These are phyloP conservation scores for Aspergillus sclerotioniger DNA, from an alignment of 495 filamentous ascomycete species.

Conservation along the genomic window DNA sequence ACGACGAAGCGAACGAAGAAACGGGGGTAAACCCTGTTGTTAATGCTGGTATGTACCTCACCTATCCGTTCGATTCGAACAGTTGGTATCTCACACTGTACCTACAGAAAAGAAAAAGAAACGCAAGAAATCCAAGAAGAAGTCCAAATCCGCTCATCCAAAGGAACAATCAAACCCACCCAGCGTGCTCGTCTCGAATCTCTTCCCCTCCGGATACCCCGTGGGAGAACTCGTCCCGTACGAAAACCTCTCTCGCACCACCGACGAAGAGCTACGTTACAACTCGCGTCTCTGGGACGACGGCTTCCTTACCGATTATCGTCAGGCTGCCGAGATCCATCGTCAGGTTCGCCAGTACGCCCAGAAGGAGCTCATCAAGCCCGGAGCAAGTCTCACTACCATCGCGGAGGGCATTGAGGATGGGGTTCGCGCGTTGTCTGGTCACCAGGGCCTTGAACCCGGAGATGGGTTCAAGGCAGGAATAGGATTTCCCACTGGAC, in stretches of 20 bases:
- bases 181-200: constrained; percentile 46
- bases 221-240: constrained; percentile 46
- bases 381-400: constrained; percentile 56
- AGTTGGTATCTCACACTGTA: not conserved
- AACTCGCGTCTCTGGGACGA: constrained; percentile 51
- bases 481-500: constrained; percentile 62
- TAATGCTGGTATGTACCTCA: constrained; percentile 5
- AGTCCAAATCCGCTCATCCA: constrained; percentile 25
- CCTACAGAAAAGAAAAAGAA: constrained; percentile 52
- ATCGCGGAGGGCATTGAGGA: constrained; percentile 63
- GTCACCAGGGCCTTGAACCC: constrained; percentile 56
- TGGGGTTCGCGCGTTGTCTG: constrained; percentile 55
- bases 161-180: constrained; percentile 53
- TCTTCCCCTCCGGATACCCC: constrained; percentile 55
- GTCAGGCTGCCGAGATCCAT: constrained; percentile 60
- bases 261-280: constrained; percentile 57
- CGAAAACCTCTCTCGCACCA: constrained; percentile 57
- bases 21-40: constrained; percentile 24
- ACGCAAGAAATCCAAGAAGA: constrained; percentile 54
- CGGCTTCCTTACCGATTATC: constrained; percentile 57
- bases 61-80: constrained; percentile 7
- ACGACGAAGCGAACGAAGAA: constrained; percentile 45
- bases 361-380: constrained; percentile 50
- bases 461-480: constrained; percentile 57
- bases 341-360: constrained; percentile 60